Base-by-base conservation (phyloP, 108 stramenopile genomes). In the Poteriospumella lacustris region DNA sequence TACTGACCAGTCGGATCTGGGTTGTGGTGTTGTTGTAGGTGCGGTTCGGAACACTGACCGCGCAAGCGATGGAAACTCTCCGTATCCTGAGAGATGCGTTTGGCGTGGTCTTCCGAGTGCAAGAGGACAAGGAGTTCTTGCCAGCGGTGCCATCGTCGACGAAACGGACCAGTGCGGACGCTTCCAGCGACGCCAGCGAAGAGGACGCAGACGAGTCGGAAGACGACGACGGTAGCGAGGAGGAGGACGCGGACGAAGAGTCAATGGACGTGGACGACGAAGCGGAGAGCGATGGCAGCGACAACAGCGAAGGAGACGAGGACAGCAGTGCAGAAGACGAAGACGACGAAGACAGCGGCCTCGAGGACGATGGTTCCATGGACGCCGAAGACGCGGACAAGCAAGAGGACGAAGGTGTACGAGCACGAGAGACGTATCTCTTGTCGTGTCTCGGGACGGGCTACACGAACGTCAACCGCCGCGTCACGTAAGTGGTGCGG, bases 61-160 rank as follows among this genome's bases (percentile, higher is more conserved):
- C 12, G 26, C 41, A 73, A 42, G 19, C 70, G 12, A 33, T 73
- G 9, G 5, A 42, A 42, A 42, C 41, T 26, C 36, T 73, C 5
- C 70, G 41, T 5, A 26, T 73, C 26, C 70, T 73, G 36, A 73
- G 24, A 73, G 70, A 73, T 73, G 70, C 70, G 38, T 73, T 73
- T 38, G 70, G 70, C 26, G 47, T 73, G 9, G 33, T 38, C 5
- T 73, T 73, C 70, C 26, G 36, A 31, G 36, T 73, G 5, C 26
- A 73, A 56, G 70, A 73, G 42, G 70, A 5, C 24, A 24, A 5
- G 24, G 36, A 5, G 60, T 31, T 64, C 60, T 19, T 19, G 19
- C 52, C 15, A 15, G 24, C 15, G 52, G 52, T 56, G 19, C 15
- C 15, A 19, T 24, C 19, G 19, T 56, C 52, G 15, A 15, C 15